Base-by-base conservation (phyloP, 495 filamentous ascomycete species). In the Collariella sp. region DNA sequence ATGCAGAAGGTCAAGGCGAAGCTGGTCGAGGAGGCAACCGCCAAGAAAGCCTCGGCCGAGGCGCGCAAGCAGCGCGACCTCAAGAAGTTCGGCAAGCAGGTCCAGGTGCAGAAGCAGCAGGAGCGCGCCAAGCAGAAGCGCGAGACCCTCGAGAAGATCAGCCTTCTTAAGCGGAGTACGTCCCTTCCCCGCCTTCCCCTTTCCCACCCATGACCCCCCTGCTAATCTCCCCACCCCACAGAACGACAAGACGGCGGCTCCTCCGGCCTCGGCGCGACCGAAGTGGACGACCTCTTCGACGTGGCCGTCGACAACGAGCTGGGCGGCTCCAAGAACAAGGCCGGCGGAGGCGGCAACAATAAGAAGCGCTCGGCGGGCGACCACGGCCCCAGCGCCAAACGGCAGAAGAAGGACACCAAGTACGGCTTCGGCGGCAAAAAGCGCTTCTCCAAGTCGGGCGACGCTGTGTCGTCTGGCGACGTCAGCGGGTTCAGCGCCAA, bases 31-130 rank as follows among this genome's bases (percentile, higher is more conserved):
- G 89, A 91, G 68, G 93, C 91, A 10, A 87, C 91, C 29, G 73
- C 78, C 46, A 95, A 93, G 79, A 96, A 95, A 79, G 91, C 94
- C 2, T 79, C 88, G 7, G 83, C 85, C 18, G 93, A 98, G 70
- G 93, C 93, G 23, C 81, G 89, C 66, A 86, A 87, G 73, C 89
- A 87, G 77, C 78, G 93, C 54, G 93, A 98, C 72, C 75, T 96
- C 59, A 97, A 95, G 84, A 97, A 96, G 73, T 98, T 97, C 72
- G 93, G 93, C 58, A 98, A 98, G 76, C 88, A 95, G 74, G 93
- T 97, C 56, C 93, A 98, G 78, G 83, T 95, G 58, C 90, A 89
- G 56, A 96, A 95, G 79, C 68, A 91, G 73, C 91, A 95, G 72
- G 91, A 97, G 77, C 72, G 93, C 23, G 81, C 83, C 44, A 95